These are phyloP conservation scores for Ogataea pini DNA, from an alignment of 805 yeast species.

Conservation along the genomic window DNA sequence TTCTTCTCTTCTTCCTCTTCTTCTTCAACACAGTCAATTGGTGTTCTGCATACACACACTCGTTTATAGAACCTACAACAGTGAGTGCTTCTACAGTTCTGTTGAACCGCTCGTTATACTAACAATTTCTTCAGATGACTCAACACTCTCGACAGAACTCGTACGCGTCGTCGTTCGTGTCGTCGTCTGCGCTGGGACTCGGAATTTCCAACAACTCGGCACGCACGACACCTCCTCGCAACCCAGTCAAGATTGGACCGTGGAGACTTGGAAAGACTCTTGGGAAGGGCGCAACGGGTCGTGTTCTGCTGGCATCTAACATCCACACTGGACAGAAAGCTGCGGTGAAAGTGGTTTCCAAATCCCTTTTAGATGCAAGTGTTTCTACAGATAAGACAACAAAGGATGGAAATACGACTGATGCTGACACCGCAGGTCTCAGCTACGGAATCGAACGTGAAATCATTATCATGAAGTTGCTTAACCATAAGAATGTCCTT, in stretches of 20 bases:
- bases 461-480: constrained; percentile 79
- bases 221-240: constrained; percentile 26
- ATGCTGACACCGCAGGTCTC: constrained; percentile 48
- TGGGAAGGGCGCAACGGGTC: constrained; percentile 96
- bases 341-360: constrained; percentile 95
- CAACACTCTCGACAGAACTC: constrained; percentile 61
- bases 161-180: constrained; percentile 54
- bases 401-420: constrained; percentile 12
- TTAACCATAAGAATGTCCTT: constrained; percentile 77
- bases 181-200: constrained; percentile 42
- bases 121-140: constrained; percentile 26
- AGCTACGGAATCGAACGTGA: constrained; percentile 88
- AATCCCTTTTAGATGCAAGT: constrained; percentile 56
- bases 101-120: not conserved
- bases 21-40: not conserved
- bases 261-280: constrained; percentile 95
- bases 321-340: constrained; percentile 83
- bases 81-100: not conserved
- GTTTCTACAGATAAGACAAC: not conserved
- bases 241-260: constrained; percentile 71
- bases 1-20: not conserved
- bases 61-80: constrained; percentile 3
- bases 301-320: constrained; percentile 91
- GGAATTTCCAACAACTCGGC: constrained; percentile 27
- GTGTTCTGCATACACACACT: constrained; percentile 2